These are phyloP conservation scores for Termitomyces eurrhizus DNA, from an alignment of 768 basidiomycete species.

Conservation along the genomic window DNA sequence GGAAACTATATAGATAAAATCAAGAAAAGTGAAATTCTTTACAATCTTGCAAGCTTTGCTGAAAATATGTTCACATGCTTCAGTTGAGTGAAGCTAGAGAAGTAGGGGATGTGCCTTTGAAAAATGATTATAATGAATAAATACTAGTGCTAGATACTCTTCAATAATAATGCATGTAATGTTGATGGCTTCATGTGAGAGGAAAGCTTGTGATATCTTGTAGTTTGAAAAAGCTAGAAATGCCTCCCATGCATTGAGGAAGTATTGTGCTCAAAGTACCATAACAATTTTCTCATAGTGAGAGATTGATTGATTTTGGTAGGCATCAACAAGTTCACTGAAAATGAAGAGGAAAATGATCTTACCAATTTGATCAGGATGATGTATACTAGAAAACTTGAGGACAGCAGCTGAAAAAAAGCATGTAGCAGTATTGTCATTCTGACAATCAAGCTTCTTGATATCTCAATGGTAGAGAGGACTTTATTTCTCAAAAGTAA, in stretches of 20 bases:
- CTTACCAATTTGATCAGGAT: conserved; percentile 22
- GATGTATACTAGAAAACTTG: conserved; percentile 17
- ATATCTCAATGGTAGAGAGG: conserved; percentile 20
- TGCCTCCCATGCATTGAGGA: conserved; percentile 26
- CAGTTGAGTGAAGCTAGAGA: conserved; percentile 30
- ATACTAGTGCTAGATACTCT: conserved; percentile 27
- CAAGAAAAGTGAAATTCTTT: conserved; percentile 20
- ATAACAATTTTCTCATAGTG: conserved; percentile 25
- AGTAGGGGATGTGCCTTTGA: conserved; percentile 21
- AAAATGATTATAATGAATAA: conserved; percentile 32
- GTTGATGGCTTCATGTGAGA: conserved; percentile 30
- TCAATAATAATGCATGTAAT: conserved; percentile 27
- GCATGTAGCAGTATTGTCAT: conserved; percentile 38
- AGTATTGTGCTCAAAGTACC: conserved; percentile 27
- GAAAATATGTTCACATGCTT: conserved; percentile 5
- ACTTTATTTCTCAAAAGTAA: too few species aligned
- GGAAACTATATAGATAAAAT: conserved; percentile 25
- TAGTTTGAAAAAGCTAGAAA: conserved; percentile 11
- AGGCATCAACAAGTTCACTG: conserved; percentile 34
- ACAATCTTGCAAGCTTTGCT: conserved; percentile 20
- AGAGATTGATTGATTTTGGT: conserved; percentile 27
- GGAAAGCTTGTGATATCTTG: conserved; percentile 23
- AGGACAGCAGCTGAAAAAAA: conserved; percentile 33
- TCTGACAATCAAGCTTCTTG: conserved; percentile 37
- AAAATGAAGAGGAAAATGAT: conserved; percentile 37